A percentile compares a stretch with the other conserved stretches of the same genome.
These are phyloP conservation scores for Hyphopichia wangnamkhiaoensis DNA, from an alignment of 1,139 yeast species.

Conservation along the genomic window DNA sequence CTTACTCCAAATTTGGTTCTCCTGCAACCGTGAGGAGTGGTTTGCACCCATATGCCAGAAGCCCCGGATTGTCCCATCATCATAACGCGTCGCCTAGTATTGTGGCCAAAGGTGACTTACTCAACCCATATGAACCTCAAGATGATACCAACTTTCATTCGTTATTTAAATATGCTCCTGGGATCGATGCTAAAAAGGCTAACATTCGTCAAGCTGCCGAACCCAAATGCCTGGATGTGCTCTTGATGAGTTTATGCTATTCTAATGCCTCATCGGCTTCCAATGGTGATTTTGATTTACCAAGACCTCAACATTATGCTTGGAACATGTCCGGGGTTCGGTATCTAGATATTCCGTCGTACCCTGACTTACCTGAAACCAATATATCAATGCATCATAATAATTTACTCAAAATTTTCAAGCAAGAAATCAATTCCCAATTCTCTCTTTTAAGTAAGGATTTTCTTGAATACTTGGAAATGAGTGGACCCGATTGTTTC, in stretches of 20 bases:
- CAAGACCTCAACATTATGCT: constrained; percentile 1
- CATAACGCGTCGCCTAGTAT: too few species aligned
- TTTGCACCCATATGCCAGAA: too few species aligned
- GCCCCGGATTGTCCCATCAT: background rate
- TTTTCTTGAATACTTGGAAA: background rate
- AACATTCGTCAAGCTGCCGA: too few species aligned
- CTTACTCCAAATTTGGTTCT: too few species aligned
- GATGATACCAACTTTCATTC: background rate
- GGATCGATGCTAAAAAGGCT: background rate
- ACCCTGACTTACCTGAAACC: background rate
- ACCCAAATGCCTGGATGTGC: background rate
- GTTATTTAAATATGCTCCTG: background rate
- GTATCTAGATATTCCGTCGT: background rate
- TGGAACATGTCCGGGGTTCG: constrained; percentile 1
- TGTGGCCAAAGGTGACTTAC: too few species aligned
- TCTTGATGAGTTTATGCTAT: background rate
- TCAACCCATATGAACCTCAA: too few species aligned
- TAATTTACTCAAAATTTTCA: background rate
- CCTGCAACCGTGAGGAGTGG: too few species aligned
- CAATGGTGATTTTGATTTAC: background rate
- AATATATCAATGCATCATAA: background rate
- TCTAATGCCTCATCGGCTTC: background rate
- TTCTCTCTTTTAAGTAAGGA: background rate
- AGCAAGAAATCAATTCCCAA: background rate
- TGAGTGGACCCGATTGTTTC: too few species aligned